Percentiles rank a stretch among this genome's conserved stretches.
These are phyloP conservation scores for Apium graveolens DNA, from an alignment of 129 eudicot species.

Conservation along the genomic window DNA sequence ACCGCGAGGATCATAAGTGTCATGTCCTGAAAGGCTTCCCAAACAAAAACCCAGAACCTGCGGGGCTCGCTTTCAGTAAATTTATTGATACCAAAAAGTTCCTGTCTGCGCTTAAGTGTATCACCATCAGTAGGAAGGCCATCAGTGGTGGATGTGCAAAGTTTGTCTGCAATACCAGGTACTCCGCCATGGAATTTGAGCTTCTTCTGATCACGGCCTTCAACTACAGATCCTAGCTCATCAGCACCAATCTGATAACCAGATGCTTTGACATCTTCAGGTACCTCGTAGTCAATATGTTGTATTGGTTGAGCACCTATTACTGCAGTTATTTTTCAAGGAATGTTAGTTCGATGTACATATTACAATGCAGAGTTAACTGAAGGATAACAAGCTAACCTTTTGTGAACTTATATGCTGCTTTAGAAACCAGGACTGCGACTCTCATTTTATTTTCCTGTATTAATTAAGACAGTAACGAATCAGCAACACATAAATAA, in stretches of 20 bases:
- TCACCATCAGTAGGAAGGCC: conserved; percentile 19
- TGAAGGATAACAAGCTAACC: conserved; percentile 18
- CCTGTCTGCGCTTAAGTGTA: conserved; percentile 21
- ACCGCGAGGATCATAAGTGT: conserved; percentile 31
- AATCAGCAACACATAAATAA: not conserved
- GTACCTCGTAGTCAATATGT: conserved; percentile 34
- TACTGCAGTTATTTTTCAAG: conserved; percentile 14
- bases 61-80: conserved; percentile 20
- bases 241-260: conserved; percentile 45
- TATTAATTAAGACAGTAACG: not conserved
- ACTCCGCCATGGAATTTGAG: conserved; percentile 33
- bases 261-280: conserved; percentile 40
- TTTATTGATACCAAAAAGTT: conserved; percentile 25
- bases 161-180: conserved; percentile 28
- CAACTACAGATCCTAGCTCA: conserved; percentile 33
- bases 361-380: not conserved
- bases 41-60: conserved; percentile 29
- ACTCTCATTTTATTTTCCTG: conserved; percentile 49
- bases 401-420: conserved; percentile 47
- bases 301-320: conserved; percentile 11
- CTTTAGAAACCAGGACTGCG: conserved; percentile 54
- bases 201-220: conserved; percentile 32
- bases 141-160: conserved; percentile 16
- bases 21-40: conserved; percentile 35
- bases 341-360: not conserved